Conservation (phyloP, 2,329 filamentous ascomycete species). For the Fusarium kyushuense region DNA sequence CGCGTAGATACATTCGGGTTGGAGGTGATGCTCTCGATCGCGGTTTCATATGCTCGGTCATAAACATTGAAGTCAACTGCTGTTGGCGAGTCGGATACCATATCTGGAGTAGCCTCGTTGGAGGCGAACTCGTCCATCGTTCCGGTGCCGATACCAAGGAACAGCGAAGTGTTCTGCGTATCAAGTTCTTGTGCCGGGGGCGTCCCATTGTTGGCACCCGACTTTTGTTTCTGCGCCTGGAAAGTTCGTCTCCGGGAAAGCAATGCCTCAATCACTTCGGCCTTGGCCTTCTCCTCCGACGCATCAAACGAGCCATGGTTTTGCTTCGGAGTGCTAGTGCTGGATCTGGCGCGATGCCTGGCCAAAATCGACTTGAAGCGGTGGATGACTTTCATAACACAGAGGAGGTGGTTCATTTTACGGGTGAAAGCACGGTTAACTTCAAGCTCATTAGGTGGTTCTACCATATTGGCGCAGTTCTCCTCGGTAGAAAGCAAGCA, state of each 20-base stretch:
- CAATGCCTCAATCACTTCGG: slow-evolving; percentile 63
- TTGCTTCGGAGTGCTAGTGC: slow-evolving; percentile 20
- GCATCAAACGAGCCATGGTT: slow-evolving; percentile 35
- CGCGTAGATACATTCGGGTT: slow-evolving; percentile 51
- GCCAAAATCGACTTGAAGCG: slow-evolving; percentile 84
- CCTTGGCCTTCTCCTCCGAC: slow-evolving; percentile 54
- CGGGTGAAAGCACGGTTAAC: slow-evolving; percentile 90
- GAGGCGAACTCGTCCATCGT: slow-evolving; percentile 61
- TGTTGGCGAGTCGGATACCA: slow-evolving; percentile 86
- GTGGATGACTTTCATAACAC: slow-evolving; percentile 90
- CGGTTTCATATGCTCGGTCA: slow-evolving; percentile 81
- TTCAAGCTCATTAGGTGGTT: slow-evolving; percentile 89
- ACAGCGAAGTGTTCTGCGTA: slow-evolving; percentile 68
- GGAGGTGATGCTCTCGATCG: slow-evolving; percentile 78
- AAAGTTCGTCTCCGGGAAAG: slow-evolving; percentile 61
- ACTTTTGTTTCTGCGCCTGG: slow-evolving; percentile 46
- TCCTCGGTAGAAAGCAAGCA: slow-evolving; percentile 83
- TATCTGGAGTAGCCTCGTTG: slow-evolving; percentile 55
- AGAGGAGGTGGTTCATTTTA: slow-evolving; percentile 87
- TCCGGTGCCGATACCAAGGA: slow-evolving; percentile 82
- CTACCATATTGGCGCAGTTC: slow-evolving; percentile 84
- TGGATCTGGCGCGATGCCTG: slow-evolving; percentile 38
- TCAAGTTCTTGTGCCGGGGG: slow-evolving; percentile 63
- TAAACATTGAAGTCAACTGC: slow-evolving; percentile 90
- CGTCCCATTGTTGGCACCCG: slow-evolving; percentile 59